Evolutionary conservation across 2,329 filamentous ascomycete species (phyloP), one percentile per base, ranked within the genome.

Genomic region (Drechslerella coelobrocha): DNA sequence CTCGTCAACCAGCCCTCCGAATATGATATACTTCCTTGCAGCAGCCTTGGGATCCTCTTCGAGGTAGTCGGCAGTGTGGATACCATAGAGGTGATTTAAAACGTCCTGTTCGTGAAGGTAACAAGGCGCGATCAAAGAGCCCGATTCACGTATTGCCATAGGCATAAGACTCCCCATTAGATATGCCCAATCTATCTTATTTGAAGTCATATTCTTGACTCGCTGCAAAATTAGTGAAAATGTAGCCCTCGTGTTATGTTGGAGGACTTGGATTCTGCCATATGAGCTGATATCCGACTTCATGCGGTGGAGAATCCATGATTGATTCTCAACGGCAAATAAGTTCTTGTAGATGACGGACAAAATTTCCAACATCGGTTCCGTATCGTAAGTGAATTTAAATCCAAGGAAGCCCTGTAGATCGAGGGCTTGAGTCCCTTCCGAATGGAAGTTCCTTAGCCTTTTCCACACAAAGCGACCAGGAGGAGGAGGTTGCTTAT

Each of bases 401-500:
- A 27, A 31, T 29, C 39, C n/a, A 26, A 21, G 17, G 5, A 10
- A 21, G 7, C 9, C 9, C 23, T 24, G 31, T n/a, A 29, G 26
- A 14, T 29, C 14, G 17, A 48, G 7, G 17, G 26, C 14, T 7
- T 17, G 23, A 17, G 43, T 19, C 17, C 59, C 59, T 10, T 47
- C 31, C 2, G 19, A 8, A 12, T 26, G 26, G 41, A 54, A 48
- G n/a, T 8, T n/a, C 9, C 21, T 14, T 21, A 60, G 2, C 14
- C 47, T 21, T 23, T 69, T 69, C 63, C 63, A 69, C 3, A 52
- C 27, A 14, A 71, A 53, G 17, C 66, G 59, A 12, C 54, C 39
- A 21, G 59, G 60, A 27, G 14, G 34, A 24, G 53, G 56, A 5
- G 4, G 4, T 39, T 39, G 24, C 17, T 29, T 14, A 2, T 17